phyloP scores from a whole-genome alignment of 495 filamentous ascomycete genomes.

The Lepidopterella palustris region DNA sequence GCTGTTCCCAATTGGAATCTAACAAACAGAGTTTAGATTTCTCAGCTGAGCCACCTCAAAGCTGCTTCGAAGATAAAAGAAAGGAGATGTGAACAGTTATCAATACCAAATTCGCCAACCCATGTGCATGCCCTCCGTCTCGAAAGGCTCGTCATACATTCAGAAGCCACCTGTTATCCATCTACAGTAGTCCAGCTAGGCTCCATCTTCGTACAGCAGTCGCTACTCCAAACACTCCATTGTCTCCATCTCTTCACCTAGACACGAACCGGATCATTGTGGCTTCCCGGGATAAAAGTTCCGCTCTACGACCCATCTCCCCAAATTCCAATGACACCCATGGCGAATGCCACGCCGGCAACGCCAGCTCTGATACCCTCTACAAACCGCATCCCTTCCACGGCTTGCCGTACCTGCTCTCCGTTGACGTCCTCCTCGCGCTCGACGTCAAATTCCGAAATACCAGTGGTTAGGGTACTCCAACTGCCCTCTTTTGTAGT shows the following conservation, averaged over 20 bases:
- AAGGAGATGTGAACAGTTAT: not conserved
- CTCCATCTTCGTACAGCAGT: not conserved
- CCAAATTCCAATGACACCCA: slow-evolving; percentile 82
- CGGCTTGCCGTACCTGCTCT: slow-evolving; percentile 66
- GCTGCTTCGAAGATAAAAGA: not conserved
- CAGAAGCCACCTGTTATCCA: no score
- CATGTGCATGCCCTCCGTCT: not conserved
- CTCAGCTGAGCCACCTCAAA: not conserved
- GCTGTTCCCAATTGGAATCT: no score
- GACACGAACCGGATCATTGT: not conserved
- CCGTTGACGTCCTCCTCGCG: slow-evolving; percentile 55
- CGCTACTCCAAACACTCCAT: not conserved
- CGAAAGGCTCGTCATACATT: not conserved
- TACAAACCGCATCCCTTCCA: slow-evolving; percentile 57
- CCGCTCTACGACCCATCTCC: slow-evolving; percentile 52
- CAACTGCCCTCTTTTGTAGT: slow-evolving; percentile 34
- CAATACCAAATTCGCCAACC: not conserved
- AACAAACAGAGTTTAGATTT: not conserved
- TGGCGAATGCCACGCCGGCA: slow-evolving; percentile 59
- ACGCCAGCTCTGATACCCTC: slow-evolving; percentile 56
- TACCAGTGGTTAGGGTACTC: slow-evolving; percentile 31
- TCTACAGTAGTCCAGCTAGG: not conserved
- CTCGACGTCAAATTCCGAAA: slow-evolving; percentile 17
- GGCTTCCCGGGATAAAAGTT: not conserved
- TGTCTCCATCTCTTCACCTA: not conserved